Evolutionary conservation across 1,139 yeast species (phyloP), one percentile per base, ranked within the genome.

Genomic region (Candida mesenterica): DNA sequence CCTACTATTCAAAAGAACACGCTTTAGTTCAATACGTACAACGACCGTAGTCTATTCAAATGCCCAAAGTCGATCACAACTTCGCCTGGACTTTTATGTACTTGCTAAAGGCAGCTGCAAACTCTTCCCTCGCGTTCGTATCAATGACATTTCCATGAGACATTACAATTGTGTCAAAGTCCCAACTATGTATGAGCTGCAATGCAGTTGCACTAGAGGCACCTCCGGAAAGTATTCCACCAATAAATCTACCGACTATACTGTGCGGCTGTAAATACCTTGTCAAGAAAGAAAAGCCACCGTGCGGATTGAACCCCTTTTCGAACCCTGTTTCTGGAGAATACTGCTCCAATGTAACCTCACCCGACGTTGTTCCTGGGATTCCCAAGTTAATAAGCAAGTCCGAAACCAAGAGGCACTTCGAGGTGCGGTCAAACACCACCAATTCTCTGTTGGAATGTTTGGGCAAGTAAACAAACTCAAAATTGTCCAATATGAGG

Each of bases 71-170:
- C n/a, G n/a, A n/a, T n/a, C n/a, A n/a, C n/a, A n/a, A n/a, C n/a
- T n/a, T n/a, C n/a, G n/a, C n/a, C n/a, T n/a, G n/a, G n/a, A n/a
- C n/a, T n/a, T n/a, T n/a, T n/a, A n/a, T n/a, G n/a, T n/a, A n/a
- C n/a, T n/a, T n/a, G n/a, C n/a, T n/a, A n/a, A n/a, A n/a, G n/a
- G n/a, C n/a, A n/a, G n/a, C n/a, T n/a, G n/a, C n/a, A n/a, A n/a
- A n/a, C n/a, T n/a, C n/a, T n/a, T n/a, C n/a, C n/a, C n/a, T n/a
- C n/a, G n/a, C n/a, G n/a, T n/a, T n/a, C n/a, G n/a, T n/a, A n/a
- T n/a, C n/a, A n/a, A 78, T 57, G n/a, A 76, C 63, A 38, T 72
- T 73, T 5, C 87, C 87, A 49, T 80, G 87, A 43, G 81, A 75
- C 50, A 73, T 64, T 22, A 80, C 69, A 38, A 79, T 62, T 14